Conservation (phyloP, 495 filamentous ascomycete species). For the Annulohypoxylon moriforme region DNA sequence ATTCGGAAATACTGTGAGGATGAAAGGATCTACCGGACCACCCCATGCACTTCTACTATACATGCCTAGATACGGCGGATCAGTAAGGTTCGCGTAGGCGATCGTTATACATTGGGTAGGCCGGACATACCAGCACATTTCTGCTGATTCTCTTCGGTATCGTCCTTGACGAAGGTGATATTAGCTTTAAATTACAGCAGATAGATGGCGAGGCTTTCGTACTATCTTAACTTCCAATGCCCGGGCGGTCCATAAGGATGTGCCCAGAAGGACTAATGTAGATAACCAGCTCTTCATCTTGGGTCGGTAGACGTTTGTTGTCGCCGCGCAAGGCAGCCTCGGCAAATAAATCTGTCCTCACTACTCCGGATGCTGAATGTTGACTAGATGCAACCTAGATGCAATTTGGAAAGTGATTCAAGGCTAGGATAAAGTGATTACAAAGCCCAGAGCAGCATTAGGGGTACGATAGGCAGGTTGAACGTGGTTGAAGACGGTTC, state of each 20-base stretch:
- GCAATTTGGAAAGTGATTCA: neutral
- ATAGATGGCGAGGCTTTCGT: conserved; percentile 9
- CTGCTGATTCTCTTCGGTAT: conserved; percentile 80
- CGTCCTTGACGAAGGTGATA: conserved; percentile 62
- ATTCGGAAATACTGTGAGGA: conserved; percentile 82
- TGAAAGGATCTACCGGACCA: conserved; percentile 87
- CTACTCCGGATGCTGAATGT: conserved; percentile 14
- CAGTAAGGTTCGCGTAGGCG: conserved; percentile 21
- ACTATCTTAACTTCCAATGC: conserved; percentile 72
- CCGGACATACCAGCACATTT: conserved; percentile 74
- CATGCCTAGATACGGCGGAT: conserved; percentile 72
- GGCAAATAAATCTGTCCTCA: conserved; percentile 37
- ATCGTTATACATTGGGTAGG: neutral
- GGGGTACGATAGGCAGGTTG: neutral
- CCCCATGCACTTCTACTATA: conserved; percentile 92
- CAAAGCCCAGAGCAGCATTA: conserved; percentile 19
- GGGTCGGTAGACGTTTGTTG: conserved; percentile 27
- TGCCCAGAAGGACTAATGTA: conserved; percentile 55
- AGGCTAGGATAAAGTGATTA: conserved; percentile 6
- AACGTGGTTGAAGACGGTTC: conserved; percentile 9
- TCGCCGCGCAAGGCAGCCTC: conserved; percentile 49
- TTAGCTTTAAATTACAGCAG: conserved; percentile 23
- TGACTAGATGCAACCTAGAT: neutral
- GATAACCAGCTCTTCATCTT: conserved; percentile 58
- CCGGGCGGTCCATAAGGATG: conserved; percentile 66